These are phyloP conservation scores for Aphanomyces stellatus DNA, from an alignment of 352 stramenopile genomes.

Conservation along the genomic window DNA sequence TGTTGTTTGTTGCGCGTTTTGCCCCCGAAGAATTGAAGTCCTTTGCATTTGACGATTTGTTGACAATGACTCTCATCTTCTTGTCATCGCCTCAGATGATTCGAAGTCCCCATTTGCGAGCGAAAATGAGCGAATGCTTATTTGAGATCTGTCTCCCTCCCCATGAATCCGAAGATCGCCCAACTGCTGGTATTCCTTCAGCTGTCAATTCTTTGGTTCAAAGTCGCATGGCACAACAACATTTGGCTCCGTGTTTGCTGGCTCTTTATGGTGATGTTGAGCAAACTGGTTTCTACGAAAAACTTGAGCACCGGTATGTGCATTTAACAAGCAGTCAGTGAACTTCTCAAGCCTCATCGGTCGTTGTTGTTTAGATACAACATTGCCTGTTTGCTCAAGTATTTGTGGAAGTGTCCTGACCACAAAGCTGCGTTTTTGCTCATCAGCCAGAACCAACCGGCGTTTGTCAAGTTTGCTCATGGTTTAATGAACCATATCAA, in stretches of 20 bases:
- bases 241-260: constrained; percentile 92
- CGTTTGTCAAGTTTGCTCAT: constrained; percentile 98
- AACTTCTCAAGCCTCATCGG: not conserved
- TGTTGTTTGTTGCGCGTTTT: constrained; percentile 88
- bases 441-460: constrained; percentile 88
- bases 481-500: constrained; percentile 99
- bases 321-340: too few species aligned
- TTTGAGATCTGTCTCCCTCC: constrained; percentile 94
- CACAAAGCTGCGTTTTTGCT: constrained; percentile 92
- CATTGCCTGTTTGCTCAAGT: constrained; percentile 95
- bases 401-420: constrained; percentile 91
- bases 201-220: constrained; percentile 50
- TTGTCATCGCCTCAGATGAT: constrained; percentile 83
- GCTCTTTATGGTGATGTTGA: constrained; percentile 98
- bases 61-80: constrained; percentile 87
- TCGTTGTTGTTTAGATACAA: constrained; percentile 56
- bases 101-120: constrained; percentile 88
- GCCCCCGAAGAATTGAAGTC: constrained; percentile 73
- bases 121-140: constrained; percentile 94
- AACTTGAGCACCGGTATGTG: constrained; percentile 85
- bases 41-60: constrained; percentile 82
- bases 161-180: constrained; percentile 64
- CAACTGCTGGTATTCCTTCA: constrained; percentile 34
- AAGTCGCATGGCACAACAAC: constrained; percentile 57
- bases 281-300: constrained; percentile 97